Base-by-base conservation (phyloP, 2,329 filamentous ascomycete species). In the Colletotrichum shisoi region DNA sequence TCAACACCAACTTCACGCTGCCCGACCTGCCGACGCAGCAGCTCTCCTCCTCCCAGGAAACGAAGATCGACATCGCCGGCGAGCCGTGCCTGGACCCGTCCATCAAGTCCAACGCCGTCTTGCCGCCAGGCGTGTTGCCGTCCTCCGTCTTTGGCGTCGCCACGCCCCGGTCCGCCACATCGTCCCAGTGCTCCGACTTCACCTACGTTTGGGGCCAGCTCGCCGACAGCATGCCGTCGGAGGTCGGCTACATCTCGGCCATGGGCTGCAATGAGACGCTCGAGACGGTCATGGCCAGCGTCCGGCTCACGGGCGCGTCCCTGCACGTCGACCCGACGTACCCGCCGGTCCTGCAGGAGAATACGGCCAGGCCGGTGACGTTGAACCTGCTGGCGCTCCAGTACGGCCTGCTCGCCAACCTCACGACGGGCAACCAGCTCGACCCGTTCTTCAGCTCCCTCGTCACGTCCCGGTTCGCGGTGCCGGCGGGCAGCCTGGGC, bases 181-280 rank as follows among this genome's bases (percentile, higher is more conserved):
- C 37, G 15, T 71, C 71, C 7, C 75, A 77, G 53, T 77, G 72
- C 57, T 75, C 70, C 6, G 73, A 76, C 60, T 76, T 75, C 72
- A 37, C 78, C 24, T 80, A 76, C 56, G 71, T 76, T 46, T 80
- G 78, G 77, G 77, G 77, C 39, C 71, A 72, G 44, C 67, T 79
- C 1, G 58, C 73, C 21, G 69, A 71, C 48, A 71, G 68, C 21
- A 69, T 71, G 21, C 68, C 72, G 27, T 69, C 73, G 51, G 70
- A 72, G 1, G 74, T 80, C 12, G 71, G 69, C 42, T 72, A 71
- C 44, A 72, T 78, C 17, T 74, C 73, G 5, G 76, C 75, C 5
- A 62, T 80, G 61, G 74, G 74, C 21, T 81, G 79, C 70, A 81
- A 81, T 70, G 79, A 80, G 70, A 73, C 75, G 2, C 68, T 77